Percentiles rank a stretch among this genome's conserved stretches.
Evolutionary conservation across 257 asterid species (phyloP).

Genomic region (Nicotiana obtusifolia): DNA sequence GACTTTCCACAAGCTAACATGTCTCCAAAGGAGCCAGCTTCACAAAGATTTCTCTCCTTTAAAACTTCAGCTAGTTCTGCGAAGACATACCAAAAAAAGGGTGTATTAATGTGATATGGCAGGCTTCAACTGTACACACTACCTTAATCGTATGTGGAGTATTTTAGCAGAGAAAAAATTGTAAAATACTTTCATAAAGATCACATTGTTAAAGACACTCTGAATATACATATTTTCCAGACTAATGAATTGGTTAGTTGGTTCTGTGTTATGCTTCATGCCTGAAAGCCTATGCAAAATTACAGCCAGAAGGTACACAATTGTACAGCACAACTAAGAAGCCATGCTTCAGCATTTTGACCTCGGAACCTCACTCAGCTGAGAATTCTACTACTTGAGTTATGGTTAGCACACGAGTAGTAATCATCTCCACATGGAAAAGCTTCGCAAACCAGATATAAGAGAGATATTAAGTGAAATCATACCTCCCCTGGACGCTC

Average conservation of each 20-base stretch:
- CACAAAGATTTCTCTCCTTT: conserved; percentile 10
- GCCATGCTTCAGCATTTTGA: not conserved
- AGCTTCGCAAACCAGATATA: not conserved
- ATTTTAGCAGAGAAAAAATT: not conserved
- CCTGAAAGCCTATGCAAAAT: not conserved
- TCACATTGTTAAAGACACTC: not conserved
- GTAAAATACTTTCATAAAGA: not conserved
- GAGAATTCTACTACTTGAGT: not conserved
- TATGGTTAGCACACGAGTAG: not conserved
- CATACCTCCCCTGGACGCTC: conserved; percentile 44
- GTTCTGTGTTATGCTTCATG: not conserved
- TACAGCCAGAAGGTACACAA: not conserved
- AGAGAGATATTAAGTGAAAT: not conserved
- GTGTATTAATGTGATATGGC: not conserved
- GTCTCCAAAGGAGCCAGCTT: conserved; percentile 5
- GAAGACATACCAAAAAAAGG: not conserved
- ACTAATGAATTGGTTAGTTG: not conserved
- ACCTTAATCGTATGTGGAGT: not conserved
- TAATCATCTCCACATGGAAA: not conserved
- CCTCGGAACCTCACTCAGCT: not conserved
- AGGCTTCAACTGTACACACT: not conserved
- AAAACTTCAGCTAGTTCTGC: conserved; percentile 30
- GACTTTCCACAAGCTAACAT: conserved; percentile 17
- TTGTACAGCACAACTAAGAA: not conserved
- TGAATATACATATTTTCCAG: not conserved